Percentiles rank a stretch among this genome's conserved stretches.
phyloP scores from a whole-genome alignment of 2,329 filamentous ascomycete species.

The Penicillium sp. region DNA sequence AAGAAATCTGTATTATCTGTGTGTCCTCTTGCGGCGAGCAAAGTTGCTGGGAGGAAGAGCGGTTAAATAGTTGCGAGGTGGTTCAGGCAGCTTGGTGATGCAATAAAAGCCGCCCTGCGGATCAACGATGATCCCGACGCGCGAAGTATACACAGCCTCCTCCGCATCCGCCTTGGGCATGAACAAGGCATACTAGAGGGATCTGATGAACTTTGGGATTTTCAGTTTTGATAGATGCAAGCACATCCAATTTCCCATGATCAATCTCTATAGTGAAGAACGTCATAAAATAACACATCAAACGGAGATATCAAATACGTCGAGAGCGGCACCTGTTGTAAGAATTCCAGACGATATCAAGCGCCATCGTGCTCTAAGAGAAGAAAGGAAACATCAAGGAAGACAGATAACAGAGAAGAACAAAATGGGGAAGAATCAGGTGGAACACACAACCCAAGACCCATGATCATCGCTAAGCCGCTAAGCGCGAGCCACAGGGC shows the following conservation, averaged over 20 bases:
- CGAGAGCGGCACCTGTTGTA: background rate
- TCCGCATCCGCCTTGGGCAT: background rate
- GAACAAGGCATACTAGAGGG: background rate
- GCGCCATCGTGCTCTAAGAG: no score
- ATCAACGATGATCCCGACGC: conserved; percentile 13
- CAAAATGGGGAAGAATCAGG: no score
- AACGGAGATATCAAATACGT: background rate
- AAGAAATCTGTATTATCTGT: background rate
- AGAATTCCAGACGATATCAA: background rate
- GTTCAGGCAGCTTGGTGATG: conserved; percentile 6
- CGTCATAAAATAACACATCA: no score
- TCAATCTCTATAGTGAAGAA: no score
- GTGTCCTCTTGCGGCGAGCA: background rate
- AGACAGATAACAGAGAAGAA: no score
- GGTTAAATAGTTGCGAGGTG: background rate
- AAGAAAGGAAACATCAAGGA: no score
- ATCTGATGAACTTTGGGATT: background rate
- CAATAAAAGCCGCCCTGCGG: background rate
- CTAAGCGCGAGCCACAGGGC: no score
- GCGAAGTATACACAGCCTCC: background rate
- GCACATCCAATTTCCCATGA: no score
- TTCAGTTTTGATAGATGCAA: background rate
- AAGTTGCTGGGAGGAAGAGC: background rate
- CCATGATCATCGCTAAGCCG: no score
- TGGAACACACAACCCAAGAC: no score